phyloP scores from a whole-genome alignment of 345 rosid species.

The Boechera stricta region DNA sequence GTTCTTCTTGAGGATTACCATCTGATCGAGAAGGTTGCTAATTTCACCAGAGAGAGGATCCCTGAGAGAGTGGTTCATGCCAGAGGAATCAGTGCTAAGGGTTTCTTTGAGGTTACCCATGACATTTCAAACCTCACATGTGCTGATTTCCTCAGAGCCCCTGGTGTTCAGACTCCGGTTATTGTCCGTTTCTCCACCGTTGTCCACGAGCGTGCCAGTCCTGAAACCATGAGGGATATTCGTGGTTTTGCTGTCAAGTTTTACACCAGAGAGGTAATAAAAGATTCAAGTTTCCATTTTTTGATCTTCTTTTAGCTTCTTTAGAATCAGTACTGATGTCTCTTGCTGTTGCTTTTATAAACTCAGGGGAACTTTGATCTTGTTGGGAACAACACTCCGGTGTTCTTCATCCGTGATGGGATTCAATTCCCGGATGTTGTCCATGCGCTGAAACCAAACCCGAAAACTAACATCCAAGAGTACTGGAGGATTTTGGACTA shows the following conservation, averaged over 20 bases:
- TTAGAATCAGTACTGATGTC: constrained; percentile 25
- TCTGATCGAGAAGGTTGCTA: constrained; percentile 88
- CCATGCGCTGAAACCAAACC: constrained; percentile 93
- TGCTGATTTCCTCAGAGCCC: constrained; percentile 96
- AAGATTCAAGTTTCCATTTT: background rate
- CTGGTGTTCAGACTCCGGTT: constrained; percentile 95
- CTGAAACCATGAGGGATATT: constrained; percentile 93
- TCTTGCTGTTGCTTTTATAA: constrained; percentile 29
- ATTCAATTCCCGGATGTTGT: constrained; percentile 95
- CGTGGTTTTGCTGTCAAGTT: constrained; percentile 98
- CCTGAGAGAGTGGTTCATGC: constrained; percentile 99
- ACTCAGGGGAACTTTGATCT: constrained; percentile 98
- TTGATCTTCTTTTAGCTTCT: background rate
- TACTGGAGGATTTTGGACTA: constrained; percentile 95
- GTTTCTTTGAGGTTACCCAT: constrained; percentile 98
- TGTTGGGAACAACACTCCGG: constrained; percentile 98
- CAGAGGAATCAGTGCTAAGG: constrained; percentile 98
- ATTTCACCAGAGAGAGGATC: constrained; percentile 89
- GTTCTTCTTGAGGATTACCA: constrained; percentile 98
- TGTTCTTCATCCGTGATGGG: constrained; percentile 94
- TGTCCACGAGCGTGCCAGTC: constrained; percentile 97
- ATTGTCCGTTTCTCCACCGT: constrained; percentile 98
- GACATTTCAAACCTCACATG: constrained; percentile 81
- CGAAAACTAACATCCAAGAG: constrained; percentile 95
- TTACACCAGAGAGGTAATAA: constrained; percentile 89